Evolutionary conservation across 2,329 filamentous ascomycete species (phyloP).

Genomic region (Cercospora brassicicola): DNA sequence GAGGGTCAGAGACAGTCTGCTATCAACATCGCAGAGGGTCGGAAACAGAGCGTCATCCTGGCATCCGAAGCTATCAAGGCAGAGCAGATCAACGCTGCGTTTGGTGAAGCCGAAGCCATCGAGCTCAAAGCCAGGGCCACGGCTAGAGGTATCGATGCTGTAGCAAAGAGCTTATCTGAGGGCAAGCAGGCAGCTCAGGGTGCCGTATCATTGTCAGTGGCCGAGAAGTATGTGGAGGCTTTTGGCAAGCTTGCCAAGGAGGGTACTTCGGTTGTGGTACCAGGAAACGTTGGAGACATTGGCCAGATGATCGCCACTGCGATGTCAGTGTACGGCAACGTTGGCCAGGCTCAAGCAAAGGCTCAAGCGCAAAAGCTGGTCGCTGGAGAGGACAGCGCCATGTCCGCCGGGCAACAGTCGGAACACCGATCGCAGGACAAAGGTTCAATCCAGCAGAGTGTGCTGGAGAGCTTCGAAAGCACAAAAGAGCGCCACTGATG

Average conservation of each 20-base stretch:
- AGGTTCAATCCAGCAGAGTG: conserved; percentile 41
- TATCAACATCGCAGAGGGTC: conserved; percentile 97
- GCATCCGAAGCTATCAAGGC: conserved; percentile 87
- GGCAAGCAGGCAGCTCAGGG: conserved; percentile 75
- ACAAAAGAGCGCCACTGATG: conserved; percentile 40
- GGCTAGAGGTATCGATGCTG: conserved; percentile 81
- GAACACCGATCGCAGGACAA: conserved; percentile 23
- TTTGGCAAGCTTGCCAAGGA: conserved; percentile 92
- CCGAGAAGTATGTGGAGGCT: conserved; percentile 97
- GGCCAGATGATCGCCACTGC: conserved; percentile 95
- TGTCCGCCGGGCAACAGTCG: conserved; percentile 17
- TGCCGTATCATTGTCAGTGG: conserved; percentile 82
- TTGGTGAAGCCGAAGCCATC: conserved; percentile 93
- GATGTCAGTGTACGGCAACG: conserved; percentile 92
- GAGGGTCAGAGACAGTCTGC: conserved; percentile 96
- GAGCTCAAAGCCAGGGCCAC: conserved; percentile 81
- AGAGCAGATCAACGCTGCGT: conserved; percentile 90
- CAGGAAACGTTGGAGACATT: conserved; percentile 95
- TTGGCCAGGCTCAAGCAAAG: conserved; percentile 75
- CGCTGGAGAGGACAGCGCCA: conserved; percentile 15
- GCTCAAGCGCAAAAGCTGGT: conserved; percentile 57
- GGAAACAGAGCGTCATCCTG: conserved; percentile 94
- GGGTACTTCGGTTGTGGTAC: conserved; percentile 91
- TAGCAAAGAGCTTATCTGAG: conserved; percentile 62
- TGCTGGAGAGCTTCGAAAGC: conserved; percentile 44